Evolutionary conservation across 257 asterid species (phyloP), one percentile per base, ranked within the genome.

Genomic region (Scutellaria galericulata): DNA sequence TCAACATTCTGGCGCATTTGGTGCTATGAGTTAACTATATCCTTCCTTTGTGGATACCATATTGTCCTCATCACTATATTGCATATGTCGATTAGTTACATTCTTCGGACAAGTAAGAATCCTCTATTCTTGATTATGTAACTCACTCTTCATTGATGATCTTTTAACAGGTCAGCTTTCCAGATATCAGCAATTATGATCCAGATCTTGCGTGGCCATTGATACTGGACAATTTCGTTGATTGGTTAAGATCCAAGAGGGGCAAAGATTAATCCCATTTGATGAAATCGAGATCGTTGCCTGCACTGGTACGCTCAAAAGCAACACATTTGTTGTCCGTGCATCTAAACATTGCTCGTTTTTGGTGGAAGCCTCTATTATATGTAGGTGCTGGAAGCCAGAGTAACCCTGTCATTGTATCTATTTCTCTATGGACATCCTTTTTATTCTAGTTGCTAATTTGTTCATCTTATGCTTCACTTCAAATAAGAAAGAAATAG

Each of bases 151-250:
- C 15, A 35, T 70, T 71, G 73, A 24, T 67, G 44, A 56, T 71
- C 3, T 62, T 71, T 56, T 44, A 9, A 78, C 87, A 85, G 89
- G 69, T 88, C 22, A 77, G 75, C 68, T 88, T 80, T 68, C 89
- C 87, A 1, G 80, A 83, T 69, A 75, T 88, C 9, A 73, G 78
- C 75, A 79, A 84, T 68, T 88, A 86, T 67, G 86, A 86, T 79
- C 78, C 83, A 7, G 81, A 80, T 52, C 83, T 66, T 1, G 94
- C 91, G 6, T 88, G 94, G 94, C 89, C 94, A 1, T 75, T 73
- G 82, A 78, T 88, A 77, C 72, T 88, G 56, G 91, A 86, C 80
- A 82, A 81, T 63, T 88, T 86, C 27, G 91, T 86, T 4, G 91
- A 88, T 2, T 88, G 94, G 94, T n/a, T 83, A 66, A 66, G 78